Evolutionary conservation across 2,329 filamentous ascomycete species (phyloP).

Genomic region (Polytolypa hystricis): DNA sequence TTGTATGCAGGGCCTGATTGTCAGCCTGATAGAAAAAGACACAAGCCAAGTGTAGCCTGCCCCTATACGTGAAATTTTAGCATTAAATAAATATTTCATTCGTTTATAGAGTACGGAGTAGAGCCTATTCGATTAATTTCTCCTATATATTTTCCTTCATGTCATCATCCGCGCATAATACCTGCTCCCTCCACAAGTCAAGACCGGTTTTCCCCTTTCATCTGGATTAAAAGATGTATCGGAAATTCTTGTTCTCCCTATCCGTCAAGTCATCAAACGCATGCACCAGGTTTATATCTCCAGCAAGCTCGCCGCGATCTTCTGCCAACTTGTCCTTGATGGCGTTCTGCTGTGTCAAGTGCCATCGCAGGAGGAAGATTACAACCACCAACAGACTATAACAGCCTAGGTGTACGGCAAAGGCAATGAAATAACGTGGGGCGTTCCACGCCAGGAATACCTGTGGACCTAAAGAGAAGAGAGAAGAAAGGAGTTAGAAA

Average conservation of each 20-base stretch:
- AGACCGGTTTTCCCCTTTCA: no score
- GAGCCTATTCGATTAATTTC: no score
- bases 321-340: constrained; percentile 42
- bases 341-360: constrained; percentile 48
- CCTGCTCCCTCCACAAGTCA: no score
- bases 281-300: constrained; percentile 35
- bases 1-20: no score
- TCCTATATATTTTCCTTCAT: no score
- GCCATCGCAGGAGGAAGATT: constrained; percentile 43
- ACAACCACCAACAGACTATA: constrained; percentile 53
- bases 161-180: no score
- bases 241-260: constrained; percentile 49
- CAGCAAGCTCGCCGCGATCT: constrained; percentile 31
- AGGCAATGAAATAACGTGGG: constrained; percentile 59
- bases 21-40: no score
- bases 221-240: constrained; percentile 44
- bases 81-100: no score
- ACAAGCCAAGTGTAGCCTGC: no score
- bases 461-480: constrained; percentile 42
- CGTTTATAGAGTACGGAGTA: no score
- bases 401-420: constrained; percentile 58
- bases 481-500: background rate
- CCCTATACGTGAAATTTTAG: no score
- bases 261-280: constrained; percentile 56
- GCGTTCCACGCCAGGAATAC: constrained; percentile 51